Evolutionary conservation across 192 early-diverging fungal genomes (phyloP).

Genomic region (Polychytrium aggregatum): DNA sequence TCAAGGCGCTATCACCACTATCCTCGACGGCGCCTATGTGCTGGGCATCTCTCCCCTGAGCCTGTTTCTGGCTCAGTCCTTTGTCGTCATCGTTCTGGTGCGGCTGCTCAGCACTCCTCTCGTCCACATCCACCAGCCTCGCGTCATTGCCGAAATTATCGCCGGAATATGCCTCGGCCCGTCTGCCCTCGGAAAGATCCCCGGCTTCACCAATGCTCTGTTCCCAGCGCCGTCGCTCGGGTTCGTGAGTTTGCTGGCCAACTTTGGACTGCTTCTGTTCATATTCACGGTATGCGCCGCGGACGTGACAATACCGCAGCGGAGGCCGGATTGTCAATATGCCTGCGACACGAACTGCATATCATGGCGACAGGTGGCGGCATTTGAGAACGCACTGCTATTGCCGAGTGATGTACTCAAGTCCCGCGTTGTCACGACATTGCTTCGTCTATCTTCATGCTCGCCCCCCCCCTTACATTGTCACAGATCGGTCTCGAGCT

Average conservation of each 20-base stretch:
- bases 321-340: too few relatives aligned
- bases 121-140: constrained; percentile 58
- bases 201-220: constrained; percentile 50
- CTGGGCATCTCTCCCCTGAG: too few relatives aligned
- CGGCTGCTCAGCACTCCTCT: constrained; percentile 56
- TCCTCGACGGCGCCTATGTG: too few relatives aligned
- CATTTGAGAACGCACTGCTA: too few relatives aligned
- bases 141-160: constrained; percentile 85
- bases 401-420: too few relatives aligned
- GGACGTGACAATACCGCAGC: too few relatives aligned
- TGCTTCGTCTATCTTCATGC: too few relatives aligned
- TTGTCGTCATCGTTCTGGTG: constrained; percentile 46
- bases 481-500: constrained; percentile 22
- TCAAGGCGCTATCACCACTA: too few relatives aligned
- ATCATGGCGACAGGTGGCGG: too few relatives aligned
- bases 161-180: constrained; percentile 85
- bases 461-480: neutral
- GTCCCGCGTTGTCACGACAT: too few relatives aligned
- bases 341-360: too few relatives aligned
- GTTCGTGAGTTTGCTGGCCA: constrained; percentile 36
- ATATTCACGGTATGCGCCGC: constrained; percentile 81
- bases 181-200: constrained; percentile 66
- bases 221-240: constrained; percentile 40
- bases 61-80: constrained; percentile 71
- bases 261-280: constrained; percentile 79